Percentiles rank a stretch among this genome's conserved stretches.
Evolutionary conservation across 2,329 filamentous ascomycete species (phyloP).

Genomic region (Endothia cerciana): DNA sequence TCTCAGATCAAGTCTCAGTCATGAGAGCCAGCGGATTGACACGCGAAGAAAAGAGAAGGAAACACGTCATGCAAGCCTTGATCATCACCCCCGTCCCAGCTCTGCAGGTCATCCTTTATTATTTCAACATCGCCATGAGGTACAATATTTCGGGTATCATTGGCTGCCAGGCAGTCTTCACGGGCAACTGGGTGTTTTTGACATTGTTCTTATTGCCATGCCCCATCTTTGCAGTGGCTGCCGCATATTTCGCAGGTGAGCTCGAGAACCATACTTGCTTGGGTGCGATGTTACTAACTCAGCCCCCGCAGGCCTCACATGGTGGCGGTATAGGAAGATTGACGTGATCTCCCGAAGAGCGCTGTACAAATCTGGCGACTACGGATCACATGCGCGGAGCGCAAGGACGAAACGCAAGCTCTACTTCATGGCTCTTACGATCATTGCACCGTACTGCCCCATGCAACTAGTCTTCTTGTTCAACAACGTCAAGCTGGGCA

Average conservation of each 20-base stretch:
- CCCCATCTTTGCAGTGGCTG: slow-evolving; percentile 47
- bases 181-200: slow-evolving; percentile 51
- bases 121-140: slow-evolving; percentile 51
- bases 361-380: slow-evolving; percentile 42
- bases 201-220: slow-evolving; percentile 53
- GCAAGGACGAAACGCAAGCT: slow-evolving; percentile 55
- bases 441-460: slow-evolving; percentile 56
- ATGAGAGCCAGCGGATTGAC: slow-evolving; percentile 46
- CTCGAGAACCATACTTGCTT: slow-evolving; percentile 19
- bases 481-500: slow-evolving; percentile 44
- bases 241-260: slow-evolving; percentile 55
- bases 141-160: slow-evolving; percentile 54
- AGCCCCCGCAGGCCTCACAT: slow-evolving; percentile 20
- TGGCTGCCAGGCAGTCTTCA: slow-evolving; percentile 52
- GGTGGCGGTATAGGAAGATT: slow-evolving; percentile 50
- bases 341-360: slow-evolving; percentile 45
- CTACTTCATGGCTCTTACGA: slow-evolving; percentile 58
- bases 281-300: neutral
- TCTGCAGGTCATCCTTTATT: slow-evolving; percentile 53
- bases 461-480: slow-evolving; percentile 47
- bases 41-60: slow-evolving; percentile 45
- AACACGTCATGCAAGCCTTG: slow-evolving; percentile 51
- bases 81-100: slow-evolving; percentile 60
- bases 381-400: slow-evolving; percentile 45
- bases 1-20: slow-evolving; percentile 54